Conservation (phyloP, 805 yeast genomes). For the Barnettozyma populi region DNA sequence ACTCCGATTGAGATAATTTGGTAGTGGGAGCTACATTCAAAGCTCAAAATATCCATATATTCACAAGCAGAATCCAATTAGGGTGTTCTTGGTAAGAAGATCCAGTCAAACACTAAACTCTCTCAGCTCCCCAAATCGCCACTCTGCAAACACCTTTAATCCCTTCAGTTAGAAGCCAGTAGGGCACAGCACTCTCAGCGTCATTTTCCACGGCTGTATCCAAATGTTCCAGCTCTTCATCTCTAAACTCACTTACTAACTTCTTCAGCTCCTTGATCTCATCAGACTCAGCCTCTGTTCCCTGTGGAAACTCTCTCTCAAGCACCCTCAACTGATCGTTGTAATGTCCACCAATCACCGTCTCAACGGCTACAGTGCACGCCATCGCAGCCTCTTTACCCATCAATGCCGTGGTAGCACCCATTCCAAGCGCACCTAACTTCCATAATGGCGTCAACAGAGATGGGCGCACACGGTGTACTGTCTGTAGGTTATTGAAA, state of each 20-base stretch:
- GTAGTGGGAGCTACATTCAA: not conserved
- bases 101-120: constrained; percentile 41
- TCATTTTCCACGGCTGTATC: constrained; percentile 91
- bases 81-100: not conserved
- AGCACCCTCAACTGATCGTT: constrained; percentile 81
- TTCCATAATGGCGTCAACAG: constrained; percentile 91
- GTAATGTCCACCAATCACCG: constrained; percentile 95
- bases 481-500: constrained; percentile 69
- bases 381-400: constrained; percentile 99
- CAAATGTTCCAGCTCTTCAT: constrained; percentile 91
- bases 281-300: constrained; percentile 34
- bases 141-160: constrained; percentile 76
- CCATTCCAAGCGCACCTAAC: constrained; percentile 81
- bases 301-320: constrained; percentile 51
- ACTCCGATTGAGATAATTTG: no score
- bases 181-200: constrained; percentile 90
- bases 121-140: constrained; percentile 91
- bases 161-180: constrained; percentile 79
- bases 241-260: constrained; percentile 73
- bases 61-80: not conserved
- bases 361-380: constrained; percentile 97
- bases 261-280: constrained; percentile 56
- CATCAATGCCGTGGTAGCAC: constrained; percentile 77
- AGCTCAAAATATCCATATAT: not conserved
- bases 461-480: constrained; percentile 85